These are phyloP conservation scores for Triticum aestivum DNA, from an alignment of 176 grass and related monocot genomes.

Conservation along the genomic window DNA sequence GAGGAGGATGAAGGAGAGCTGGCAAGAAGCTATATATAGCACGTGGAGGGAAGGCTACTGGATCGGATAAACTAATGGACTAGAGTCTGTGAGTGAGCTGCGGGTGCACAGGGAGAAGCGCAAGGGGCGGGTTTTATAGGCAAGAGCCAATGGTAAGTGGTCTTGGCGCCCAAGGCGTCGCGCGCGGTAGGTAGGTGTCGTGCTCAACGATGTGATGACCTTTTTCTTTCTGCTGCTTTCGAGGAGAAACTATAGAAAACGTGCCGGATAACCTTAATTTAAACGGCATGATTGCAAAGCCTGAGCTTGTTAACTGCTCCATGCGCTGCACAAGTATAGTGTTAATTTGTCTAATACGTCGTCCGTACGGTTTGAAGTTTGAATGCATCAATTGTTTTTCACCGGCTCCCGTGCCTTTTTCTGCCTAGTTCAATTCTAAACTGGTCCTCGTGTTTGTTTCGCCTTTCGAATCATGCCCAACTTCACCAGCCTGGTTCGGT, in stretches of 20 bases:
- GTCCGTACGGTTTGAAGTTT: too few relatives aligned
- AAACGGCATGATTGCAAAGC: conserved; percentile 11
- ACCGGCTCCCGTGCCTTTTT: too few relatives aligned
- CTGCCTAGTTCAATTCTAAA: too few relatives aligned
- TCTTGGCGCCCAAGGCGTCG: conserved; percentile 23
- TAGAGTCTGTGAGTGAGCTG: neutral
- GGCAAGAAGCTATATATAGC: neutral
- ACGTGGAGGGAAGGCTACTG: neutral
- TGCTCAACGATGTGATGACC: neutral
- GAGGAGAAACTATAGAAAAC: neutral
- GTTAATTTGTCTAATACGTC: neutral
- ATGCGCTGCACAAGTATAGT: neutral
- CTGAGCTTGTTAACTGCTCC: neutral
- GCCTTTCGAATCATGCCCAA: too few relatives aligned
- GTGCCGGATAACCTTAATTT: neutral
- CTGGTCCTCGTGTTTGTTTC: too few relatives aligned
- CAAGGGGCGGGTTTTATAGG: neutral
- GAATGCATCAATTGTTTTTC: too few relatives aligned
- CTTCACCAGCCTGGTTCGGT: too few relatives aligned
- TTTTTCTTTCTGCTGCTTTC: neutral
- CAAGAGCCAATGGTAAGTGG: neutral
- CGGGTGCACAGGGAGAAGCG: neutral
- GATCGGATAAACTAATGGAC: neutral
- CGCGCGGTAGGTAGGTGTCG: neutral
- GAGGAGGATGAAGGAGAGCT: neutral